Evolutionary conservation across 495 filamentous ascomycete species (phyloP).

Genomic region (Halenospora varia): DNA sequence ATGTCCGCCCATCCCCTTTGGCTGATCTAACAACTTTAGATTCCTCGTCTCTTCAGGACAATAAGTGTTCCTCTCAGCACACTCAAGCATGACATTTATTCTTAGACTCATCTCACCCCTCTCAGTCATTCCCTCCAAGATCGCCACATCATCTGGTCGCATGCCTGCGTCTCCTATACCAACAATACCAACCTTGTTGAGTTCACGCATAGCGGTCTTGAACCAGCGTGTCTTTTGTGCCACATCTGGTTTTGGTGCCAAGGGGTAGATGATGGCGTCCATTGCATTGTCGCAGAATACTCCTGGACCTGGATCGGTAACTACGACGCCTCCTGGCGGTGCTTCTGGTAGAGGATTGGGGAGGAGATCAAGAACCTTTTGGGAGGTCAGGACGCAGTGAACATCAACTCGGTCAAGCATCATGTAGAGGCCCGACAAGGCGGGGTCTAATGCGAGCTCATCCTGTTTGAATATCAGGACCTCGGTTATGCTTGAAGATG

Average conservation of each 20-base stretch:
- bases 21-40: constrained; percentile 11
- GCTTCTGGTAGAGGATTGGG: constrained; percentile 42
- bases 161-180: constrained; percentile 62
- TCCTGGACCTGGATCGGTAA: constrained; percentile 51
- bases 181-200: constrained; percentile 57
- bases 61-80: constrained; percentile 53
- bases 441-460: constrained; percentile 46
- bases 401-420: constrained; percentile 66
- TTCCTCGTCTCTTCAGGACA: constrained; percentile 41
- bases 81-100: constrained; percentile 63
- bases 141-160: constrained; percentile 40
- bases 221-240: constrained; percentile 45
- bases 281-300: constrained; percentile 70
- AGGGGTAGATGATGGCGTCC: constrained; percentile 44
- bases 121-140: constrained; percentile 44
- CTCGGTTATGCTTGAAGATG: too few relatives aligned
- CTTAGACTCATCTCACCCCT: constrained; percentile 49
- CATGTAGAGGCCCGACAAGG: constrained; percentile 49
- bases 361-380: constrained; percentile 51
- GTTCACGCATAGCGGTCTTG: constrained; percentile 48
- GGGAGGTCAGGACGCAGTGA: constrained; percentile 61
- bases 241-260: constrained; percentile 49
- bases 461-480: constrained; percentile 31
- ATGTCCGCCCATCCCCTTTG: constrained; percentile 9
- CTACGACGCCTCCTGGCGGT: constrained; percentile 55